A percentile compares a stretch with the other conserved stretches of the same genome.
phyloP scores from a whole-genome alignment of 805 yeast species.

The Monosporozyma siamensis region DNA sequence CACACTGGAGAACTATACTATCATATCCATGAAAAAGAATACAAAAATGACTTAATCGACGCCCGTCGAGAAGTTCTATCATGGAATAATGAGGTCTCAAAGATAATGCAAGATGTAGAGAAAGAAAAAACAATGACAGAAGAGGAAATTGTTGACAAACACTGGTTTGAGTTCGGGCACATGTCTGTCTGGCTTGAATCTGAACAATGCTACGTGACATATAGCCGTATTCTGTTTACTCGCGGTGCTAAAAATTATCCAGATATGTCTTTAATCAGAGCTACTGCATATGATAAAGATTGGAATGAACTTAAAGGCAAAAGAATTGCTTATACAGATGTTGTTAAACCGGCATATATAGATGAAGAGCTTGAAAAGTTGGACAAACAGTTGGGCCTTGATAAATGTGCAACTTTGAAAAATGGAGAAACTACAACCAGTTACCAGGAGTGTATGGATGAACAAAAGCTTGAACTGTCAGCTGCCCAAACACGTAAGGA shows the following conservation, averaged over 20 bases:
- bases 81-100: neutral
- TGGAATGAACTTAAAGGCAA: constrained; percentile 10
- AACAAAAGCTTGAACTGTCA: too few species aligned
- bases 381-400: constrained; percentile 2
- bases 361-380: constrained; percentile 2
- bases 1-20: constrained; percentile 5
- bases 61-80: constrained; percentile 5
- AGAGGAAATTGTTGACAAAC: constrained; percentile 6
- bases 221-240: constrained; percentile 34
- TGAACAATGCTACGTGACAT: constrained; percentile 39
- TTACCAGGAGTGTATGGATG: too few species aligned
- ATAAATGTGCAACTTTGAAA: constrained; percentile 1
- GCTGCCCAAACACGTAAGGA: constrained; percentile 7
- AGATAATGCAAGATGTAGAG: constrained; percentile 1
- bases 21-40: neutral
- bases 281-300: constrained; percentile 10
- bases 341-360: constrained; percentile 2
- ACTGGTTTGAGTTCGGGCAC: constrained; percentile 29
- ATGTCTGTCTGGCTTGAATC: constrained; percentile 32
- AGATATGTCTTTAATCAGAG: constrained; percentile 28
- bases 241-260: constrained; percentile 10
- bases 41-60: neutral
- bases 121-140: constrained; percentile 7
- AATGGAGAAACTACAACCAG: too few species aligned
- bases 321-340: constrained; percentile 6